phyloP scores from a whole-genome alignment of 139 green algal genomes.

The Picochlorum sp. region DNA sequence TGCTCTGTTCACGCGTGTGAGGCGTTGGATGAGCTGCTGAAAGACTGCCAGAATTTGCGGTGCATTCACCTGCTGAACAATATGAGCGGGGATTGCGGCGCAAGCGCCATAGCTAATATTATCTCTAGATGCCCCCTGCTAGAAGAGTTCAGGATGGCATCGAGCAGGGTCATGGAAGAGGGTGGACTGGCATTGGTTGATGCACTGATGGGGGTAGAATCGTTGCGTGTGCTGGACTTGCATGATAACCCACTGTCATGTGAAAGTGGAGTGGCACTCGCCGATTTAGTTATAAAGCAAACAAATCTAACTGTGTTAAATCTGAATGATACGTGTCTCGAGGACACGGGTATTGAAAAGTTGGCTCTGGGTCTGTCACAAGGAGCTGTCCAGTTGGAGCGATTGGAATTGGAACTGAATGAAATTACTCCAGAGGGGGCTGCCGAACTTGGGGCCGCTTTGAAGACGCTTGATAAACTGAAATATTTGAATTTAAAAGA shows the following conservation, averaged over 20 bases:
- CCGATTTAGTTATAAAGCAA: constrained; percentile 23
- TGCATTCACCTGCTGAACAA: constrained; percentile 91
- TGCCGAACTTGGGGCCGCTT: constrained; percentile 30
- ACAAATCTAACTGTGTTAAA: constrained; percentile 44
- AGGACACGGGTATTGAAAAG: constrained; percentile 46
- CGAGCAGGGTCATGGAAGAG: constrained; percentile 57
- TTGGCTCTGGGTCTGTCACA: constrained; percentile 40
- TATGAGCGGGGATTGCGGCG: constrained; percentile 75
- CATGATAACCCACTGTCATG: constrained; percentile 77
- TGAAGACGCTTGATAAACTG: constrained; percentile 39
- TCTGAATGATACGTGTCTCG: constrained; percentile 69
- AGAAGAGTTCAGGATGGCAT: constrained; percentile 68
- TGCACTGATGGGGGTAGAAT: constrained; percentile 24
- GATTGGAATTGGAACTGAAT: constrained; percentile 75
- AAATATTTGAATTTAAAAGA: constrained; percentile 62
- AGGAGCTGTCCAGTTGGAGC: constrained; percentile 23
- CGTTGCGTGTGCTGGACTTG: constrained; percentile 52
- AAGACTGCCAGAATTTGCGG: constrained; percentile 15
- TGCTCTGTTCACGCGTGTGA: constrained; percentile 74
- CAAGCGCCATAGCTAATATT: constrained; percentile 37
- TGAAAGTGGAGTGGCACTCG: constrained; percentile 31
- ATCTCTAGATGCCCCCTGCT: constrained; percentile 55
- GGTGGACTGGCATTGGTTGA: constrained; percentile 57
- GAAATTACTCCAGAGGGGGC: constrained; percentile 52
- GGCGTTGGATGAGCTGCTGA: constrained; percentile 66